These are phyloP conservation scores for Microglena sp. DNA, from an alignment of 139 green algal genomes.

Conservation along the genomic window DNA sequence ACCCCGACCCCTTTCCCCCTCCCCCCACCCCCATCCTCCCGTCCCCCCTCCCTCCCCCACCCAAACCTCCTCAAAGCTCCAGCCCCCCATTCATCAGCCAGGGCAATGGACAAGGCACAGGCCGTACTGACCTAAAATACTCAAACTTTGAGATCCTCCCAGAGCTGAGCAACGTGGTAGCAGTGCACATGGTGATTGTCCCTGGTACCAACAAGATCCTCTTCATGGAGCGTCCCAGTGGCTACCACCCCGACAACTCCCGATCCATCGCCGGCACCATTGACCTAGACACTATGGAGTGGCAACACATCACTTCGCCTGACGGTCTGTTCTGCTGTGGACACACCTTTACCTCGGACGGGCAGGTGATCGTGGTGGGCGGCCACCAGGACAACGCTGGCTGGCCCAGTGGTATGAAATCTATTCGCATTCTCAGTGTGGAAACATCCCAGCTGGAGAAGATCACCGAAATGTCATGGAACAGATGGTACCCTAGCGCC, in stretches of 20 bases:
- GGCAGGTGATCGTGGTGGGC: constrained; percentile 5
- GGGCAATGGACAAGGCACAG: no score
- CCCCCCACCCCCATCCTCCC: neutral
- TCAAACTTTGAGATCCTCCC: constrained; percentile 6
- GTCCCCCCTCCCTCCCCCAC: neutral
- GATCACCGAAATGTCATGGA: constrained; percentile 7
- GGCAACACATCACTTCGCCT: constrained; percentile 7
- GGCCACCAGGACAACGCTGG: constrained; percentile 7
- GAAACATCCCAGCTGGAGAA: constrained; percentile 2
- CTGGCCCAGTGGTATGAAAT: constrained; percentile 11
- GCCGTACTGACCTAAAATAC: neutral
- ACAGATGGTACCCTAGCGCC: constrained; percentile 20
- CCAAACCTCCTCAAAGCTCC: neutral
- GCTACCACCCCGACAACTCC: constrained; percentile 28
- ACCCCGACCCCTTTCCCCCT: neutral
- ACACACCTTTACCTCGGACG: constrained; percentile 9
- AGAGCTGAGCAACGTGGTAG: constrained; percentile 17
- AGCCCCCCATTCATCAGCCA: neutral
- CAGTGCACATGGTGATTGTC: constrained; percentile 25
- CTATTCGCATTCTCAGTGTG: constrained; percentile 9
- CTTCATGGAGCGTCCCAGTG: constrained; percentile 30
- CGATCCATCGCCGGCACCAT: constrained; percentile 18
- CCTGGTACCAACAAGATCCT: constrained; percentile 21
- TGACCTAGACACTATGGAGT: neutral
- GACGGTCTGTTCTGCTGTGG: constrained; percentile 29